Evolutionary conservation across 495 filamentous ascomycete species (phyloP).

Genomic region (Neurospora cerealis): DNA sequence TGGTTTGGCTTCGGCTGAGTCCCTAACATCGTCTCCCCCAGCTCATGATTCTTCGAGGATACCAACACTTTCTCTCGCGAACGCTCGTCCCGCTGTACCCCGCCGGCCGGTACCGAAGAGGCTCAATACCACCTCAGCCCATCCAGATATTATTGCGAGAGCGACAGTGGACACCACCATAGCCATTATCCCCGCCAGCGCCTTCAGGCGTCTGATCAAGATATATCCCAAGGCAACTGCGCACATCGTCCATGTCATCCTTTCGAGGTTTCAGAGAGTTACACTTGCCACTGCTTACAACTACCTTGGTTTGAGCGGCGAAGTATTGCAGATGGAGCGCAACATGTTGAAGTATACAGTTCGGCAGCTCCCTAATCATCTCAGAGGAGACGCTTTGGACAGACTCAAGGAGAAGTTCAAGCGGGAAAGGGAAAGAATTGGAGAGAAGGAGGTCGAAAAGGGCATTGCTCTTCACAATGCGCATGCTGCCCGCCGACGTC

Average conservation of each 20-base stretch:
- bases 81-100: constrained; percentile 15
- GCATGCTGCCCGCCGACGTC: constrained; percentile 50
- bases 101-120: constrained; percentile 29
- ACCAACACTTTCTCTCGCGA: constrained; percentile 66
- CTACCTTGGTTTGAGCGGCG: constrained; percentile 82
- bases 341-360: constrained; percentile 87
- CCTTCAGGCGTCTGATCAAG: constrained; percentile 85
- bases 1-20: constrained; percentile 14
- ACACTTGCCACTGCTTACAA: constrained; percentile 89
- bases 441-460: constrained; percentile 76
- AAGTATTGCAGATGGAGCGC: constrained; percentile 83
- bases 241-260: constrained; percentile 94
- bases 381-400: constrained; percentile 74
- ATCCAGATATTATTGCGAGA: constrained; percentile 92
- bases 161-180: constrained; percentile 98
- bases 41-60: constrained; percentile 34
- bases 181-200: constrained; percentile 93
- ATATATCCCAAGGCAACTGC: constrained; percentile 94
- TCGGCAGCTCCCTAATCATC: constrained; percentile 83
- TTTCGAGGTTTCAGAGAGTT: constrained; percentile 87
- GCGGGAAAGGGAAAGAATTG: constrained; percentile 73
- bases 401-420: constrained; percentile 89
- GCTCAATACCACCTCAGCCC: constrained; percentile 61
- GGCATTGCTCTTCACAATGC: constrained; percentile 91
- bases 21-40: constrained; percentile 10